Evolutionary conservation across 2,329 filamentous ascomycete genomes (phyloP).

Genomic region (Botrytis hyacinthi): DNA sequence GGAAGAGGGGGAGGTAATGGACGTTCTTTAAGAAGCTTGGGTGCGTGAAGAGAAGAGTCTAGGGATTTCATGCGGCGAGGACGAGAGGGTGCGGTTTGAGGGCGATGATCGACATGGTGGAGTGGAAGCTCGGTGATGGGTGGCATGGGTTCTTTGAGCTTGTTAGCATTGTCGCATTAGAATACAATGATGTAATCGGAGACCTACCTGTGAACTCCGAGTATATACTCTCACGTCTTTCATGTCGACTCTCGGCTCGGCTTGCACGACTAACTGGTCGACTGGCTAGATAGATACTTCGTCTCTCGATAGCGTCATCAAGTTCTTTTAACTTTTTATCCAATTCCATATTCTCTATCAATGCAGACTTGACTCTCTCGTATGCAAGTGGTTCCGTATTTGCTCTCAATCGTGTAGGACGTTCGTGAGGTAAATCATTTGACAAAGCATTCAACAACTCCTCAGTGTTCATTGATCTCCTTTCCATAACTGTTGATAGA

Average conservation of each 20-base stretch:
- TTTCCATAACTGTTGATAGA: conserved; percentile 31
- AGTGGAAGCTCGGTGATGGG: conserved; percentile 45
- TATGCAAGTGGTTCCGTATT: conserved; percentile 36
- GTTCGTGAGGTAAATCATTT: conserved; percentile 30
- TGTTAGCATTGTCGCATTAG: conserved; percentile 21
- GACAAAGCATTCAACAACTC: conserved; percentile 33
- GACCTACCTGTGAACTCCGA: conserved; percentile 32
- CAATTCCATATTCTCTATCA: conserved; percentile 49
- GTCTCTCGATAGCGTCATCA: conserved; percentile 54
- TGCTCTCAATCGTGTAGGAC: conserved; percentile 33
- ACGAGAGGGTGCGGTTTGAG: conserved; percentile 21
- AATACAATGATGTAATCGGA: neutral
- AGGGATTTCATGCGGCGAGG: conserved; percentile 20
- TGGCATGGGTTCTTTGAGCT: conserved; percentile 50
- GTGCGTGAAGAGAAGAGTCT: conserved; percentile 4
- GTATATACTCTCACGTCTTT: conserved; percentile 30
- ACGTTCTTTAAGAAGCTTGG: conserved; percentile 23
- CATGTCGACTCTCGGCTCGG: conserved; percentile 29
- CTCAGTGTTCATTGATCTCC: conserved; percentile 31
- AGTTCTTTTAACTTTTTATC: conserved; percentile 59
- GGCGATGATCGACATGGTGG: conserved; percentile 39
- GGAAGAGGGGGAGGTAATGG: conserved; percentile 51
- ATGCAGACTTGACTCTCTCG: conserved; percentile 36
- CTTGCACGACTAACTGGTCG: conserved; percentile 35
- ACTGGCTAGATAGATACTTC: conserved; percentile 49